Conservation (phyloP, 139 green algal genomes). For the Deuterostichococcus epilithicus region DNA sequence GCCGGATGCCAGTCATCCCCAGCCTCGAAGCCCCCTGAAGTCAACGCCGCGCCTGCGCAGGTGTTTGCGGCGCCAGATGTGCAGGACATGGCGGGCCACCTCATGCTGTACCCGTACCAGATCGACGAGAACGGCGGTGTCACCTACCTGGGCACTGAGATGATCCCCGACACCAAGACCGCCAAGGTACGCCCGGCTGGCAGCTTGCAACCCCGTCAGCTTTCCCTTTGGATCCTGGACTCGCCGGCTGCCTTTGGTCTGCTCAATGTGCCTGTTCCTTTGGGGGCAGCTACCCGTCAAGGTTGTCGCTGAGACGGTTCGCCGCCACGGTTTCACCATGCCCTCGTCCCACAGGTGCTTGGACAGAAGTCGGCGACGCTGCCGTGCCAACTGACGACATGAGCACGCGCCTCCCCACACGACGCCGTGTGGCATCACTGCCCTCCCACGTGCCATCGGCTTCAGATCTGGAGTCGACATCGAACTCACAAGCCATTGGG, state of each 20-base stretch:
- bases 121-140: conserved; percentile 5
- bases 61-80: conserved; percentile 18
- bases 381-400: neutral
- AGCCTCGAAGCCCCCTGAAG: neutral
- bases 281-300: neutral
- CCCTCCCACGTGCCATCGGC: no score
- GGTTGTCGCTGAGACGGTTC: neutral
- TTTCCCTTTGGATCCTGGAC: no score
- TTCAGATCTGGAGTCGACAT: no score
- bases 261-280: neutral
- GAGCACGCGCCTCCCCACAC: no score
- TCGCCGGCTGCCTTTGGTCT: neutral
- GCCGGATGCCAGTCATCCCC: no score
- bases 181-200: no score
- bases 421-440: no score
- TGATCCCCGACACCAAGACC: neutral
- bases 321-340: neutral
- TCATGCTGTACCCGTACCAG: conserved; percentile 42
- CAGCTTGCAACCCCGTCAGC: no score
- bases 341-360: neutral
- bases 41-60: no score
- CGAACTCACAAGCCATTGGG: no score
- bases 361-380: neutral
- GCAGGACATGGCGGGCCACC: conserved; percentile 30
- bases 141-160: neutral